phyloP scores from a whole-genome alignment of 345 rosid species.

The Boechera stricta region DNA sequence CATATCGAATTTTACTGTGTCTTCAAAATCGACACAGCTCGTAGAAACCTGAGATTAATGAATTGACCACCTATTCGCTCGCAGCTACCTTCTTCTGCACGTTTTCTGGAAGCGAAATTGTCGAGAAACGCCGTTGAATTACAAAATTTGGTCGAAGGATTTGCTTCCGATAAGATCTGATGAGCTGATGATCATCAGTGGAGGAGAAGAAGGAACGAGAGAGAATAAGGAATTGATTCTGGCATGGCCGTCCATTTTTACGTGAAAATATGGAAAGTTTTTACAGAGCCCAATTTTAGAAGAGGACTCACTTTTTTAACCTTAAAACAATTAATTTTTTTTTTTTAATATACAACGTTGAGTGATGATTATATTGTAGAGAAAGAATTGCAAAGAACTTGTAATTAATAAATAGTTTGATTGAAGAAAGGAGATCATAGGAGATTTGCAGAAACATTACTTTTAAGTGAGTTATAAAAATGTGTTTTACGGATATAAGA shows the following conservation, averaged over 20 bases:
- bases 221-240: conserved; percentile 25
- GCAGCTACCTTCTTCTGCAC: conserved; percentile 20
- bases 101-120: conserved; percentile 9
- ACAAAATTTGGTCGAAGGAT: conserved; percentile 1
- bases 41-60: conserved; percentile 7
- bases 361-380: not conserved
- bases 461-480: too few relatives aligned
- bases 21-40: conserved; percentile 28
- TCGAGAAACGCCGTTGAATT: conserved; percentile 11
- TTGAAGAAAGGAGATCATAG: not conserved
- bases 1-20: conserved; percentile 19
- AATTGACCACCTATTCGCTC: conserved; percentile 2
- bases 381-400: not conserved
- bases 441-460: not conserved
- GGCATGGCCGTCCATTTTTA: conserved; percentile 39
- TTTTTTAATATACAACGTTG: not conserved
- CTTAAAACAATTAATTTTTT: too few relatives aligned
- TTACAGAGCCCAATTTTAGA: conserved; percentile 23
- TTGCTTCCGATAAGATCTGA: conserved; percentile 35
- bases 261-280: conserved; percentile 28
- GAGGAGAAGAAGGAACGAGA: conserved; percentile 27
- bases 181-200: conserved; percentile 14
- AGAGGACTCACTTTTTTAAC: not conserved
- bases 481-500: too few relatives aligned
- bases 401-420: not conserved